Conservation (phyloP, 2,329 filamentous ascomycete genomes). For the Geosmithia putterillii region DNA sequence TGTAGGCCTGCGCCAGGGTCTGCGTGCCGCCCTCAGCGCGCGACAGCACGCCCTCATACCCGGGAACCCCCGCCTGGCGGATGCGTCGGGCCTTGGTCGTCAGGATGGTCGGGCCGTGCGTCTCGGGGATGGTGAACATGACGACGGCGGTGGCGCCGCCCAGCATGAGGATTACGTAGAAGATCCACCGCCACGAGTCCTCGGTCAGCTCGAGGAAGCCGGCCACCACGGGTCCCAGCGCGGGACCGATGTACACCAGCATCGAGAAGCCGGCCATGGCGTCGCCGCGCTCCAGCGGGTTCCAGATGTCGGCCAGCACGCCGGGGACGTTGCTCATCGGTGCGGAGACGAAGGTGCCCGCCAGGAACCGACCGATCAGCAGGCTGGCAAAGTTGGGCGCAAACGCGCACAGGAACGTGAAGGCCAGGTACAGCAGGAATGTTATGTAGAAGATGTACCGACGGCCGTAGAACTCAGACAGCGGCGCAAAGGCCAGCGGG, state of each 20-base stretch:
- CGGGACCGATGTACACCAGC: constrained; percentile 41
- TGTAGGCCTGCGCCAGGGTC: constrained; percentile 31
- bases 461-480: constrained; percentile 45
- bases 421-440: constrained; percentile 34
- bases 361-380: constrained; percentile 41
- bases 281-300: constrained; percentile 35
- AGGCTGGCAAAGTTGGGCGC: constrained; percentile 39
- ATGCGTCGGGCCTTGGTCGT: constrained; percentile 40
- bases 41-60: constrained; percentile 38
- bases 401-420: constrained; percentile 42
- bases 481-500: constrained; percentile 43
- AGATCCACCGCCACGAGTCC: constrained; percentile 37
- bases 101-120: constrained; percentile 36
- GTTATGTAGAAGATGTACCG: constrained; percentile 38
- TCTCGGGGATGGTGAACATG: constrained; percentile 48
- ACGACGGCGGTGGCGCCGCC: constrained; percentile 23
- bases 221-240: constrained; percentile 38
- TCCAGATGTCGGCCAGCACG: constrained; percentile 41
- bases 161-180: constrained; percentile 33
- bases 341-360: constrained; percentile 41
- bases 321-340: constrained; percentile 36
- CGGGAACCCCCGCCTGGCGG: constrained; percentile 30
- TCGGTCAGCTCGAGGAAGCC: constrained; percentile 43
- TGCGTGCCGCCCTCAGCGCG: constrained; percentile 27
- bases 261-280: constrained; percentile 40